Evolutionary conservation across 2,329 filamentous ascomycete species (phyloP).

Genomic region (Beauveria sp.): DNA sequence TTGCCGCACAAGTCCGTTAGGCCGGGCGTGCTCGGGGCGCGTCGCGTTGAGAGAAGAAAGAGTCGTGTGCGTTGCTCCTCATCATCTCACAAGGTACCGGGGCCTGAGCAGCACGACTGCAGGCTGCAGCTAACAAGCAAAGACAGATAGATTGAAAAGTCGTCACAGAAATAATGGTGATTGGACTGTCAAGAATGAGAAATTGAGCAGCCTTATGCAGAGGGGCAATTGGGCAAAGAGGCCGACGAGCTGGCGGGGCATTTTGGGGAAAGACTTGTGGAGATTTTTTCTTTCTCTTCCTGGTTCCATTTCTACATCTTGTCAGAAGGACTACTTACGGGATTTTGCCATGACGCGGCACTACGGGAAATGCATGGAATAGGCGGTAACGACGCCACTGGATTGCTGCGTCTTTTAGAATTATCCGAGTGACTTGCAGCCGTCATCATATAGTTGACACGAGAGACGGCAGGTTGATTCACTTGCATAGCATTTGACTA

Average conservation of each 20-base stretch:
- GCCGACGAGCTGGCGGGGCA: slow-evolving; percentile 6
- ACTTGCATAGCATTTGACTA: too few species aligned
- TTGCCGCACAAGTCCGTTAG: not conserved
- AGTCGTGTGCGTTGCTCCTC: slow-evolving; percentile 3
- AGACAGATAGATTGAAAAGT: not conserved
- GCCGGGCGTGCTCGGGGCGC: not conserved
- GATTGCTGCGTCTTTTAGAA: not conserved
- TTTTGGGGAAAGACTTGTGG: not conserved
- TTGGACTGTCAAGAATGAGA: not conserved
- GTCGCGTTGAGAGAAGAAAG: slow-evolving; percentile 1
- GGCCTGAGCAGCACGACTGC: not conserved
- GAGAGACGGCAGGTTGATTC: too few species aligned
- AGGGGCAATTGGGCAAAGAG: slow-evolving; percentile 4
- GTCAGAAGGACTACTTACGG: not conserved
- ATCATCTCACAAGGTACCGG: not conserved
- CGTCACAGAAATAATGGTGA: not conserved
- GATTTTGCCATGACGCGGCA: not conserved
- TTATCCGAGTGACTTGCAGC: not conserved
- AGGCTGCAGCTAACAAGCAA: too few species aligned
- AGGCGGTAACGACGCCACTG: too few species aligned
- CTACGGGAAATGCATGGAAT: not conserved
- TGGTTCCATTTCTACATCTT: not conserved
- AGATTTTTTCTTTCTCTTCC: not conserved
- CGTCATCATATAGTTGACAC: not conserved
- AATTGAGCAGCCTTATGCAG: not conserved